A percentile compares a stretch with the other conserved stretches of the same genome.
phyloP scores from a whole-genome alignment of 108 stramenopile genomes.

The Thalassiosira profunda region DNA sequence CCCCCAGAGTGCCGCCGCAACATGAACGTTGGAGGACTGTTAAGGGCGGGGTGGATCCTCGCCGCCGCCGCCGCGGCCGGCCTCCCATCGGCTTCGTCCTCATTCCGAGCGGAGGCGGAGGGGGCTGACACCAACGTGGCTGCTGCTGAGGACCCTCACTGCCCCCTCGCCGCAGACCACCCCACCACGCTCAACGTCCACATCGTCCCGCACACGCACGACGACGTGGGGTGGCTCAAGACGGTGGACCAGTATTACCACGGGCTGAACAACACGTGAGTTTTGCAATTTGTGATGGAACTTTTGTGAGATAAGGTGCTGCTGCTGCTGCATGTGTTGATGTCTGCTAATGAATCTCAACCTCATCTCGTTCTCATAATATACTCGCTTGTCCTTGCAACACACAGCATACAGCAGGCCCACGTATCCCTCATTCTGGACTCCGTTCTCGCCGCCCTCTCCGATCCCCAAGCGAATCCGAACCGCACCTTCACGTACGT shows the following conservation, averaged over 20 bases:
- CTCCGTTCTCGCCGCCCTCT: constrained; percentile 72
- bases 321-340: too few species aligned
- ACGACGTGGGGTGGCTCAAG: constrained; percentile 95
- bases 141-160: too few species aligned
- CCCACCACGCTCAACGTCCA: constrained; percentile 92
- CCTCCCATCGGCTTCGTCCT: too few species aligned
- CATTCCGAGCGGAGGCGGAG: too few species aligned
- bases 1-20: too few species aligned
- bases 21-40: too few species aligned
- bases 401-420: constrained; percentile 71
- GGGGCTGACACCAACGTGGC: too few species aligned
- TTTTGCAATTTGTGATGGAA: not conserved
- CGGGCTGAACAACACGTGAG: constrained; percentile 76
- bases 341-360: not conserved
- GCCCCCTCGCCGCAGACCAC: too few species aligned
- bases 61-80: too few species aligned
- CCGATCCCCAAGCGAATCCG: constrained; percentile 53
- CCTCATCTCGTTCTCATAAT: not conserved
- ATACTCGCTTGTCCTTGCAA: not conserved
- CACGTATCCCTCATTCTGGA: constrained; percentile 88
- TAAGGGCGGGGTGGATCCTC: too few species aligned
- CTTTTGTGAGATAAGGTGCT: too few species aligned
- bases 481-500: constrained; percentile 95
- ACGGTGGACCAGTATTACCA: constrained; percentile 97
- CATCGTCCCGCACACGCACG: constrained; percentile 92